Evolutionary conservation across 495 filamentous ascomycete genomes (phyloP).

Genomic region (Letharia lupina): DNA sequence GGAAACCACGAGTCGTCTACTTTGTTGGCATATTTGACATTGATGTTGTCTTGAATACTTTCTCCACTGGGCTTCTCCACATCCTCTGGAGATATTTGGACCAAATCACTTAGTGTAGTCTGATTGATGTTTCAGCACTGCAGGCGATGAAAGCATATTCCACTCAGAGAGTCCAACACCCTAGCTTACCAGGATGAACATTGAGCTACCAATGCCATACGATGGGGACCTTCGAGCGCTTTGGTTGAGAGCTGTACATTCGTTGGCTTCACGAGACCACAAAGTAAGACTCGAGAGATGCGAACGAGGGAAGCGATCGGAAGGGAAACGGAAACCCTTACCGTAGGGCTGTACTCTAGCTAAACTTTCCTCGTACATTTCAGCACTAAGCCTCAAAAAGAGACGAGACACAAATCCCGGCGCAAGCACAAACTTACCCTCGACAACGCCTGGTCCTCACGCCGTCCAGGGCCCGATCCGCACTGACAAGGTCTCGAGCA

Average conservation of each 20-base stretch:
- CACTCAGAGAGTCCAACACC: neutral
- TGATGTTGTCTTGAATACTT: slow-evolving; percentile 88
- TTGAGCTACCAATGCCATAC: neutral
- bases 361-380: neutral
- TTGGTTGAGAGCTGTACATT: neutral
- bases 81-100: slow-evolving; percentile 80
- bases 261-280: neutral
- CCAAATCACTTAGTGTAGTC: slow-evolving; percentile 75
- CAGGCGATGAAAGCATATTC: neutral
- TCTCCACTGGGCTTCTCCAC: slow-evolving; percentile 68
- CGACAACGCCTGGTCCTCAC: slow-evolving; percentile 1
- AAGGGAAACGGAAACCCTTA: too few relatives aligned
- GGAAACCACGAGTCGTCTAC: slow-evolving; percentile 33
- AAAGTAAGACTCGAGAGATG: too few relatives aligned
- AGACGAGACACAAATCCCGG: neutral
- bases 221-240: neutral
- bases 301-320: too few relatives aligned
- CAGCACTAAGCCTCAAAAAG: neutral
- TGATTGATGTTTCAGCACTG: neutral
- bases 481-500: slow-evolving; percentile 18
- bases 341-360: neutral
- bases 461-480: slow-evolving; percentile 10
- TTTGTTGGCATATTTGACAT: slow-evolving; percentile 91
- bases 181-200: slow-evolving; percentile 13
- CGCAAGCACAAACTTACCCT: neutral